phyloP scores from a whole-genome alignment of 495 filamentous ascomycete species.

The Copromyces sp. region DNA sequence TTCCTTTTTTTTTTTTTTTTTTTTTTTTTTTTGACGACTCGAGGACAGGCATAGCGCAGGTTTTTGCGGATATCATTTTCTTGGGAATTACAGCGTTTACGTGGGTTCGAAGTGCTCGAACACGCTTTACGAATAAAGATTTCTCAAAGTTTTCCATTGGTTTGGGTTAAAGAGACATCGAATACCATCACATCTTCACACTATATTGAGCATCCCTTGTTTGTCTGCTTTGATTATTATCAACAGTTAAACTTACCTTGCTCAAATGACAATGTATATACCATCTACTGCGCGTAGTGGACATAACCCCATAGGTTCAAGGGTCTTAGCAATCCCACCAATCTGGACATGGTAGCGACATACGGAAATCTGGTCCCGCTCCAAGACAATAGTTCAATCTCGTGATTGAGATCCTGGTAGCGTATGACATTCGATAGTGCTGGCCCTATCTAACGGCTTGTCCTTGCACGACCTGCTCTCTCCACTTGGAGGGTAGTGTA shows the following conservation, averaged over 20 bases:
- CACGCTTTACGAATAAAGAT: conserved; percentile 1
- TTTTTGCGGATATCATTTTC: conserved; percentile 2
- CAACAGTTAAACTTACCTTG: neutral
- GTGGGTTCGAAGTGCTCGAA: conserved; percentile 15
- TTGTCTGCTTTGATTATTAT: neutral
- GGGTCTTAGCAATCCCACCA: neutral
- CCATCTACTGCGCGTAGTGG: neutral
- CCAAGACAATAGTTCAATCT: neutral
- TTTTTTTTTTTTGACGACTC: neutral
- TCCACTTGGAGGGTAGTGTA: neutral
- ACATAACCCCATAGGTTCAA: neutral
- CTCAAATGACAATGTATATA: neutral
- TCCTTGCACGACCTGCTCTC: neutral
- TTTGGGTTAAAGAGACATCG: neutral
- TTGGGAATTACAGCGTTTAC: neutral
- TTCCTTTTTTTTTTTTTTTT: neutral
- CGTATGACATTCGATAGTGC: neutral
- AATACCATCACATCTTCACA: neutral
- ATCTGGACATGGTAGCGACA: neutral
- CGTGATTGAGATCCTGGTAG: neutral
- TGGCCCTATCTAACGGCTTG: neutral
- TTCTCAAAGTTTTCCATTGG: neutral
- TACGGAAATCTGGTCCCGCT: neutral
- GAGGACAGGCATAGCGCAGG: conserved; percentile 4
- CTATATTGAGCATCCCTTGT: neutral